Percentiles rank a stretch among this genome's conserved stretches.
Evolutionary conservation across 495 filamentous ascomycete genomes (phyloP).

Genomic region (Xylaria flabelliformis): DNA sequence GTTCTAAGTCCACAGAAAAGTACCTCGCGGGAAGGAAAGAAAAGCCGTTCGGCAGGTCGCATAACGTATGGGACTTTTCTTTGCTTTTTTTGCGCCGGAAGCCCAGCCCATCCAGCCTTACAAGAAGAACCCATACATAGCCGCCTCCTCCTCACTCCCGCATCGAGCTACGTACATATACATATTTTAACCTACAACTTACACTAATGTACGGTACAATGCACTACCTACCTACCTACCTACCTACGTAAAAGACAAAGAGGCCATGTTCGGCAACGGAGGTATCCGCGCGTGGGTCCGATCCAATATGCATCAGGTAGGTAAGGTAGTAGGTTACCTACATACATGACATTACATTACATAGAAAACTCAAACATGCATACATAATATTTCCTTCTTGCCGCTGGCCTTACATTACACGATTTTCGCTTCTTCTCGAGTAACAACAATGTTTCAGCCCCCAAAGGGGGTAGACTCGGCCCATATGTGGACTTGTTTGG

Average conservation of each 20-base stretch:
- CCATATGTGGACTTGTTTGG: background rate
- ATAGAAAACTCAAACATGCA: background rate
- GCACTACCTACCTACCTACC: too few species aligned
- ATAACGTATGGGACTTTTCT: constrained; percentile 9
- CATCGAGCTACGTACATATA: background rate
- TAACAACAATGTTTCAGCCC: constrained; percentile 4
- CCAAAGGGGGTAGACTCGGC: background rate
- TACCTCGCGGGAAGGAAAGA: background rate
- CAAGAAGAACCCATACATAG: background rate
- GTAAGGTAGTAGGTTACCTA: too few species aligned
- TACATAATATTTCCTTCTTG: background rate
- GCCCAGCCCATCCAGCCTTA: constrained; percentile 14
- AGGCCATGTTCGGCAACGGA: constrained; percentile 2
- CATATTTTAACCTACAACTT: background rate
- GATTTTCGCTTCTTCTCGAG: background rate
- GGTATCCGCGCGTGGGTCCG: constrained; percentile 10
- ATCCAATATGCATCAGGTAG: background rate
- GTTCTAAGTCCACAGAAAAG: background rate
- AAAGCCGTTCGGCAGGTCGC: background rate
- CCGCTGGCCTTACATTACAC: background rate
- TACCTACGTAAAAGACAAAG: background rate
- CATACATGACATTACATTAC: background rate
- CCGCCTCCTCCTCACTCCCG: background rate
- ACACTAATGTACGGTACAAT: background rate
- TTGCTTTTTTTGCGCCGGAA: background rate